These are phyloP conservation scores for Ophiosphaerella herpotricha DNA, from an alignment of 2,329 filamentous ascomycete genomes.

Conservation along the genomic window DNA sequence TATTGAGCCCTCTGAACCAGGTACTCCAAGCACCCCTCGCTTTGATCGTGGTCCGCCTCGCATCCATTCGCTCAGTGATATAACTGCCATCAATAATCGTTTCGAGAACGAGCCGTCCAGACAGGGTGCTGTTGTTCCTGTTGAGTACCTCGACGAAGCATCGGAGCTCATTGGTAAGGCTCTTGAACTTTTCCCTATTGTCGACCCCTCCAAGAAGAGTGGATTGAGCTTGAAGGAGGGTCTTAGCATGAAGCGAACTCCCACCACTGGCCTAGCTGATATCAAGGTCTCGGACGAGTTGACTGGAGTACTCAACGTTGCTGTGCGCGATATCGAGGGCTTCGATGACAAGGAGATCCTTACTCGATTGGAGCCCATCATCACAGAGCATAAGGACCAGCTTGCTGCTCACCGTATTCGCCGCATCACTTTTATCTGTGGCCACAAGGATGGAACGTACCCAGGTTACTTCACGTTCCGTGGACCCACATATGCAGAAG, in stretches of 20 bases:
- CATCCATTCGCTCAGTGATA: conserved; percentile 93
- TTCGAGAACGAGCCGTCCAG: conserved; percentile 74
- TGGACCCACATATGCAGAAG: conserved; percentile 85
- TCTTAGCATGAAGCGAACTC: conserved; percentile 69
- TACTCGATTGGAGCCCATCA: conserved; percentile 72
- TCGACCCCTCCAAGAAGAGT: conserved; percentile 60
- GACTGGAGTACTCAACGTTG: conserved; percentile 89
- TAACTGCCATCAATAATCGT: conserved; percentile 82
- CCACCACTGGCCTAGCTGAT: conserved; percentile 44
- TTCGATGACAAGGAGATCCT: conserved; percentile 81
- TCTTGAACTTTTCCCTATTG: conserved; percentile 76
- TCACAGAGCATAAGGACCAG: conserved; percentile 82
- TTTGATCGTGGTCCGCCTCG: conserved; percentile 66
- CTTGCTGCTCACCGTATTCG: conserved; percentile 80
- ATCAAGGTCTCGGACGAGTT: conserved; percentile 73
- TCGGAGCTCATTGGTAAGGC: conserved; percentile 86
- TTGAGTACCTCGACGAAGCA: conserved; percentile 90
- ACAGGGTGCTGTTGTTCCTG: conserved; percentile 93
- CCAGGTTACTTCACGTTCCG: conserved; percentile 99
- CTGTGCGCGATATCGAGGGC: conserved; percentile 84
- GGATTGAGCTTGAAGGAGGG: conserved; percentile 46
- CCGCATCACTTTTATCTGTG: conserved; percentile 94
- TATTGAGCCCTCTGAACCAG: conserved; percentile 77
- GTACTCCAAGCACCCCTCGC: conserved; percentile 69
- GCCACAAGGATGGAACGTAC: conserved; percentile 90